Evolutionary conservation across 208 protist species (phyloP).

Genomic region (Borovskyia barvae): DNA sequence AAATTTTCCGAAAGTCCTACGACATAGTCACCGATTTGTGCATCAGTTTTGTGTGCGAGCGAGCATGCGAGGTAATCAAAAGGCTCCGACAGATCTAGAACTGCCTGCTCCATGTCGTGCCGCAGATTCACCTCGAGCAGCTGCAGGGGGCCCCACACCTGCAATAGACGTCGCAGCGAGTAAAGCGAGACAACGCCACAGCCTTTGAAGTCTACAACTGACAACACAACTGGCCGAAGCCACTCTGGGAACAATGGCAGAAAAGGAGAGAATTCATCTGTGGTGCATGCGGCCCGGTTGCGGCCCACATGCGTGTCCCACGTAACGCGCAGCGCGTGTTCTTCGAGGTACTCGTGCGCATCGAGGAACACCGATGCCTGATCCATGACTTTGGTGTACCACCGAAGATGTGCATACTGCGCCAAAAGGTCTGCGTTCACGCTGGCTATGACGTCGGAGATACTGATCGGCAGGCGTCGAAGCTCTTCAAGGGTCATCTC

Average conservation of each 20-base stretch:
- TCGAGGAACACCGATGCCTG: constrained; percentile 40
- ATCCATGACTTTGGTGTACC: constrained; percentile 45
- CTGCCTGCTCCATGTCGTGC: constrained; percentile 49
- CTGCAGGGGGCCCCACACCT: constrained; percentile 81
- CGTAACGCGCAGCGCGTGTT: constrained; percentile 44
- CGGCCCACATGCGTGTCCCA: constrained; percentile 66
- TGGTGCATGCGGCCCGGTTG: constrained; percentile 49
- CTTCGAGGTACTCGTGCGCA: constrained; percentile 38
- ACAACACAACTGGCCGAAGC: constrained; percentile 42
- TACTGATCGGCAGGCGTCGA: constrained; percentile 21
- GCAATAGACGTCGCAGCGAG: constrained; percentile 66
- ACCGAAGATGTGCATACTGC: constrained; percentile 66
- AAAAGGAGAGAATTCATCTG: constrained; percentile 46
- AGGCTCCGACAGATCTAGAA: constrained; percentile 54
- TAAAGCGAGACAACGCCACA: constrained; percentile 82
- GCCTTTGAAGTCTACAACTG: constrained; percentile 61
- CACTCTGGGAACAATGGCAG: constrained; percentile 59
- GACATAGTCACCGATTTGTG: constrained; percentile 70
- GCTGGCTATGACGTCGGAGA: constrained; percentile 17
- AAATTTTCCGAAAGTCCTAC: constrained; percentile 52
- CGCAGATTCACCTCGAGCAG: constrained; percentile 72
- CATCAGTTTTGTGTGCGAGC: constrained; percentile 49
- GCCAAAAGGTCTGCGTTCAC: constrained; percentile 47
- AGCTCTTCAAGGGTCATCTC: constrained; percentile 11
- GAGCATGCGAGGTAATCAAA: constrained; percentile 47